Percentiles rank a stretch among this genome's conserved stretches.
Conservation (phyloP, 2,329 filamentous ascomycete genomes). For the Neopestalotiopsis rosae region DNA sequence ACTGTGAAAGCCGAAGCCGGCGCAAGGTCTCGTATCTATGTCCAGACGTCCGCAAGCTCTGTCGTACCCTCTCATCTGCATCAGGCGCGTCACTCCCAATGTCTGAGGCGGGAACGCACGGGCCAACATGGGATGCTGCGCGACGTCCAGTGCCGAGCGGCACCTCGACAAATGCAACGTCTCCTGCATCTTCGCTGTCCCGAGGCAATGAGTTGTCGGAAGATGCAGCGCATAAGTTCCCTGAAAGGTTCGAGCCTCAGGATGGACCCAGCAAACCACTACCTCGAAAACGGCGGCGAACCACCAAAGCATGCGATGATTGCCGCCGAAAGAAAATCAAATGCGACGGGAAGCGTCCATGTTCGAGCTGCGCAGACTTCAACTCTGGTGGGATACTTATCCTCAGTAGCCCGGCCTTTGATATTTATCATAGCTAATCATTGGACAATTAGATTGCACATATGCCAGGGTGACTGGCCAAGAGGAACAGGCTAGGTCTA, state of each 20-base stretch:
- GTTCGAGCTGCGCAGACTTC: constrained; percentile 23
- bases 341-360: constrained; percentile 21
- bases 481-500: background rate
- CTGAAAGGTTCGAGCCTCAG: background rate
- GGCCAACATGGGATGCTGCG: background rate
- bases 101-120: background rate
- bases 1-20: too few species aligned
- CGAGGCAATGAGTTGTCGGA: background rate
- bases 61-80: background rate
- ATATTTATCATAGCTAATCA: background rate
- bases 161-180: background rate
- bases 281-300: constrained; percentile 17
- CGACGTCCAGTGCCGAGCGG: background rate
- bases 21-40: too few species aligned
- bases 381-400: constrained; percentile 13
- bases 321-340: constrained; percentile 22
- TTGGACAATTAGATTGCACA: background rate
- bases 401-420: background rate
- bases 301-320: constrained; percentile 19
- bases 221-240: background rate
- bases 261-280: background rate
- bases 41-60: background rate
- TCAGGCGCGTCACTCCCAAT: background rate
- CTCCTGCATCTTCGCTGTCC: background rate
- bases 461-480: background rate